Evolutionary conservation across 257 asterid species (phyloP).

Genomic region (Scutellaria galericulata): DNA sequence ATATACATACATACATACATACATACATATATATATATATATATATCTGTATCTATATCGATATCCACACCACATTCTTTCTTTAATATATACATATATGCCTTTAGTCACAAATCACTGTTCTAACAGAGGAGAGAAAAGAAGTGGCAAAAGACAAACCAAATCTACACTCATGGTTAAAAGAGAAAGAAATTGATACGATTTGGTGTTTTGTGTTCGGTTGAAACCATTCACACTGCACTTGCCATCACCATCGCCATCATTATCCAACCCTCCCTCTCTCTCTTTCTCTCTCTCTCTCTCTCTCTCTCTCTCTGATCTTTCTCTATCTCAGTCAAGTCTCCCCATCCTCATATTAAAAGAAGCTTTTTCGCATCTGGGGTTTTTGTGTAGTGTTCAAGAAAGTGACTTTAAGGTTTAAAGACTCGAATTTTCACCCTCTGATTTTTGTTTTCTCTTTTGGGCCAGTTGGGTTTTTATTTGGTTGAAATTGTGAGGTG

Average conservation of each 20-base stretch:
- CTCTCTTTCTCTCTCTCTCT: constrained; percentile 30
- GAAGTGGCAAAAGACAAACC: constrained; percentile 51
- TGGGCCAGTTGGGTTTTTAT: constrained; percentile 35
- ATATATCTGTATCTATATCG: background rate
- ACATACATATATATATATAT: constrained; percentile 1
- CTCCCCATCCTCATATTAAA: background rate
- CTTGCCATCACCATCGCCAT: constrained; percentile 61
- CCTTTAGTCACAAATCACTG: constrained; percentile 22
- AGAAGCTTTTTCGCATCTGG: constrained; percentile 36
- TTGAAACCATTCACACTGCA: constrained; percentile 56
- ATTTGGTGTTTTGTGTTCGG: constrained; percentile 62
- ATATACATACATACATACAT: constrained; percentile 32
- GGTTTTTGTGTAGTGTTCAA: constrained; percentile 33
- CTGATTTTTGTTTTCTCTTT: constrained; percentile 29
- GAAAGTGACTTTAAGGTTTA: constrained; percentile 38
- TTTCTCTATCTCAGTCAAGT: constrained; percentile 31
- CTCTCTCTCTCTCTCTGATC: constrained; percentile 39
- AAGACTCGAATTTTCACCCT: constrained; percentile 39
- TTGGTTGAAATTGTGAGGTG: constrained; percentile 27
- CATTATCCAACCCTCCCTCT: constrained; percentile 56
- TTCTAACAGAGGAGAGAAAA: constrained; percentile 15
- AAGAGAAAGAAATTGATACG: constrained; percentile 40
- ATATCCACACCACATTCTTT: constrained; percentile 27
- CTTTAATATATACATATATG: background rate
- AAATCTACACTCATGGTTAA: constrained; percentile 32